Conservation (phyloP, 139 green algal species). For the Medakamo hakoo region DNA sequence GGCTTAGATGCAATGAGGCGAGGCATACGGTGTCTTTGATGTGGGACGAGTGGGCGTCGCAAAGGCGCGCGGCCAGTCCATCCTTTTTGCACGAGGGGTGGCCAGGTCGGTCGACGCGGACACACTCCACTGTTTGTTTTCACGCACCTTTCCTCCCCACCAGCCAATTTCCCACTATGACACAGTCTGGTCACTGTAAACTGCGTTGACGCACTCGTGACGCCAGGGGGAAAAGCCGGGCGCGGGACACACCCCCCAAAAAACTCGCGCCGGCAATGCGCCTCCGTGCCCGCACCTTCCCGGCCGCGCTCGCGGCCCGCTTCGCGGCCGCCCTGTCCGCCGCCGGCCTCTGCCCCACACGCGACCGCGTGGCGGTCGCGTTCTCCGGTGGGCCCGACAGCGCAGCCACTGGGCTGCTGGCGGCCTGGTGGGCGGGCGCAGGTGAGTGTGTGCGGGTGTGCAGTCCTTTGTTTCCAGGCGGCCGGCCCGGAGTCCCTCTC, state of each 20-base stretch:
- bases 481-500: background rate
- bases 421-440: constrained; percentile 6
- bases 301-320: background rate
- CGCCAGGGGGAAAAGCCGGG: constrained; percentile 33
- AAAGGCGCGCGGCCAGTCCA: background rate
- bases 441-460: background rate
- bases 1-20: background rate
- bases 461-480: background rate
- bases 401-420: constrained; percentile 21
- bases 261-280: background rate
- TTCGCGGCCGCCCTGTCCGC: constrained; percentile 2
- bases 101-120: no score
- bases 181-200: background rate
- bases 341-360: background rate
- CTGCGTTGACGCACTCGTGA: constrained; percentile 34
- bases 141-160: background rate
- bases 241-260: constrained; percentile 29
- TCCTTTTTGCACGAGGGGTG: no score
- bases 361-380: constrained; percentile 15
- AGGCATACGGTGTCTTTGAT: background rate
- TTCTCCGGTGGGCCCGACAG: constrained; percentile 34
- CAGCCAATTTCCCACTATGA: background rate
- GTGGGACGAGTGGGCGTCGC: background rate
- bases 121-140: constrained; percentile 2
- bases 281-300: constrained; percentile 1